Conservation (phyloP, 2,329 filamentous ascomycete genomes). For the Alternaria conjuncta region DNA sequence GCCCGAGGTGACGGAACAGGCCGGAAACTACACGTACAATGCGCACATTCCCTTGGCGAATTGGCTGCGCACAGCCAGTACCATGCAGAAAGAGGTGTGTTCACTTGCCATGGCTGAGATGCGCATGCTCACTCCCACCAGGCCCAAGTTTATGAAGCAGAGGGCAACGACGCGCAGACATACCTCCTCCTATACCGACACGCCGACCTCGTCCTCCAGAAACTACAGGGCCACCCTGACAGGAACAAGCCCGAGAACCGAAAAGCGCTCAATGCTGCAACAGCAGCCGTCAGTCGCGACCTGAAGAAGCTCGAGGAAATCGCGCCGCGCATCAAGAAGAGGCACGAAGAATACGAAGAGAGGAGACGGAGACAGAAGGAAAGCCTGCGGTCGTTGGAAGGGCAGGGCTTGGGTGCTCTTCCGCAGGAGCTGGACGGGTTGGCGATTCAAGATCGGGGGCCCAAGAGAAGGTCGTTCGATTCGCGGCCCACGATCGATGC, state of each 20-base stretch:
- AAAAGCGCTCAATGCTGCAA: conserved; percentile 61
- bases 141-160: conserved; percentile 80
- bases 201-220: conserved; percentile 79
- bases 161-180: conserved; percentile 85
- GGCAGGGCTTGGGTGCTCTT: conserved; percentile 14
- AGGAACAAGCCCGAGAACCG: conserved; percentile 68
- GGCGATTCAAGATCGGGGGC: conserved; percentile 20
- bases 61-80: conserved; percentile 82
- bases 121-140: neutral
- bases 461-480: conserved; percentile 32
- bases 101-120: neutral
- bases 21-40: conserved; percentile 83
- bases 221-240: conserved; percentile 78
- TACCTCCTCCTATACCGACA: conserved; percentile 93
- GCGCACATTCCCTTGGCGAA: conserved; percentile 75
- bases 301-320: conserved; percentile 76
- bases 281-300: conserved; percentile 68
- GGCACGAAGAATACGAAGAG: conserved; percentile 62
- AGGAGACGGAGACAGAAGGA: conserved; percentile 33
- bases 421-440: conserved; percentile 34
- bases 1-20: conserved; percentile 77
- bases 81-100: conserved; percentile 71
- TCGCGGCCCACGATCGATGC: conserved; percentile 41
- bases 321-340: conserved; percentile 76
- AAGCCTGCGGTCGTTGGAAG: conserved; percentile 35